Base-by-base conservation (phyloP, 1,139 yeast genomes). In the Yamadazyma trypodendri region DNA sequence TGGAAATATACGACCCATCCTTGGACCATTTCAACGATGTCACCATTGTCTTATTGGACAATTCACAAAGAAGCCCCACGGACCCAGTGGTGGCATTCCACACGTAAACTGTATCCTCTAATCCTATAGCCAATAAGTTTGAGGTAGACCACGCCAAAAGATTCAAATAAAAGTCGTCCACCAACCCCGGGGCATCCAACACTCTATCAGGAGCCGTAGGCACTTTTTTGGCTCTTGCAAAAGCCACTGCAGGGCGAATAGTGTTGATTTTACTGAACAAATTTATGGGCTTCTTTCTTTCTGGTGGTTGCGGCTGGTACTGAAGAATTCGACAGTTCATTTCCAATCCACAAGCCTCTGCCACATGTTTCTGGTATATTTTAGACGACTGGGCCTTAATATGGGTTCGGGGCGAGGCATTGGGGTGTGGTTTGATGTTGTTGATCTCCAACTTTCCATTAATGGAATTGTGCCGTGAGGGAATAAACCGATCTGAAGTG, bases 121-220 rank as follows among this genome's bases (percentile, higher is more conserved):
- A 69, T 2, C 96, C 98, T 55, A 94, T 86, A 1, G 97, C 97
- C 31, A 94, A 71, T 39, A 84, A 70, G 59, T 92, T 89, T 24
- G 81, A 79, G 52, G 70, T 68, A 3, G 97, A 89, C 98, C 98
- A 92, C 44, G 92, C 81, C 41, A 92, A 64, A 37, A 92, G 67
- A 58, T 89, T 90, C 39, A 90, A 72, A 59, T 92, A 92, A 60
- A 89, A 94, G 63, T 92, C 98, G 59, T 92, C 97, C 25, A 84
- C 77, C 40, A 90, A 73, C 0, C 96, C 97, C 0, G 98, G 99
- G 0, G 98, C 98, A 63, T 92, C 99, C 34, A 92, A 71, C 1
- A 92, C 96, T 48, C 96, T 75, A 50, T 88, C 96, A 1, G 98
- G 97, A 12, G 89, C 88, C 0, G 88, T 79, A 11, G 95, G 89